Evolutionary conservation across 257 asterid genomes (phyloP), one percentile per base, ranked within the genome.

Genomic region (Solanum neorickii): DNA sequence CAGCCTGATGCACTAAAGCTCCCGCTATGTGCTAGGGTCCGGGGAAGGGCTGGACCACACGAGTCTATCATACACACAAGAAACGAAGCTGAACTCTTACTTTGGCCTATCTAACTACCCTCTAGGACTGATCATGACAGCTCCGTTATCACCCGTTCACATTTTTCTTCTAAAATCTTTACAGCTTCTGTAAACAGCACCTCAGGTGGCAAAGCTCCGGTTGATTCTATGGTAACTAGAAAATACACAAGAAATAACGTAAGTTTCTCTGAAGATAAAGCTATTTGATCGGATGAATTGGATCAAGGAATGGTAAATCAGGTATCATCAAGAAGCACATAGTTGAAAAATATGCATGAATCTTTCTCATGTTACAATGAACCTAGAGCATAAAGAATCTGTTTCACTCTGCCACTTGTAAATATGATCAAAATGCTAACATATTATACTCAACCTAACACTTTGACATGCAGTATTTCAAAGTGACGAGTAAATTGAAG

Each of bases 121-220:
- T 37, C 44, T 13, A 27, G 66, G 76, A 21, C 73, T 14, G 52
- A 89, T 91, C 91, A 96, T 5, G 98, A 93, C 88, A 93, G 95
- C 90, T 93, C 96, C 1, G 95, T 89, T 72, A 93, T 93, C 91
- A 95, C 98, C 52, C 95, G 91, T 89, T 93, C 95, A 82, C 98
- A 94, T 91, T 95, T 96, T 60, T 93, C 98, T 93, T 96, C 99
- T 93, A 97, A 88, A 73, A 95, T 93, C 94, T 93, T 93, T 87
- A 96, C 97, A 25, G 99, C 98, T 92, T 97, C 99, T 5, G 98
- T 93, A 86, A 97, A 96, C 86, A 97, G 90, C 76, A 86, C 93
- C 88, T 95, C 98, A 6, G 99, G 99, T 47, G 97, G 97, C 74
- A 97, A 90, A 59, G 96, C 97, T 90, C 98, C 98, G 2, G 98